Evolutionary conservation across 257 asterid genomes (phyloP).

Genomic region (Solanum lycopersicoides): DNA sequence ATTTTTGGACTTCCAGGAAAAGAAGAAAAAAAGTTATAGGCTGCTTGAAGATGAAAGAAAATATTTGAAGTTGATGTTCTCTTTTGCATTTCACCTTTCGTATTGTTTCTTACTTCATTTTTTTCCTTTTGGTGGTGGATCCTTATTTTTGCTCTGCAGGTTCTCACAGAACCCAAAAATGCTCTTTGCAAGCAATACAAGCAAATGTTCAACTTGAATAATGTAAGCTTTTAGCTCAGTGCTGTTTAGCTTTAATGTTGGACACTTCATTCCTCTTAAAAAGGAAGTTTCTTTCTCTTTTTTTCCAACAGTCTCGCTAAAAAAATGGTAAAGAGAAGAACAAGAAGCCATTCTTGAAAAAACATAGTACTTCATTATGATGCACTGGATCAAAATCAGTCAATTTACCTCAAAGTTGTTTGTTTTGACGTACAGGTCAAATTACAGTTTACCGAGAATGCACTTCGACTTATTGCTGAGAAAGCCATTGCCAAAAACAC

Average conservation of each 20-base stretch:
- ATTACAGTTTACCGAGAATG: slow-evolving; percentile 55
- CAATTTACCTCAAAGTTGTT: neutral
- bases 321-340: neutral
- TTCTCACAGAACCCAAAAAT: slow-evolving; percentile 77
- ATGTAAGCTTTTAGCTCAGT: slow-evolving; percentile 32
- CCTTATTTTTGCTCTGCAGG: slow-evolving; percentile 30
- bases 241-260: neutral
- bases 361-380: neutral
- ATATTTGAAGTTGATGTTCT: neutral
- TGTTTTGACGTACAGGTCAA: slow-evolving; percentile 34
- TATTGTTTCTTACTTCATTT: neutral
- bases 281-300: neutral
- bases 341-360: neutral
- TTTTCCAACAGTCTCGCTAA: neutral
- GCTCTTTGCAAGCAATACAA: slow-evolving; percentile 91
- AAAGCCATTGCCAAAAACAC: slow-evolving; percentile 70
- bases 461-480: slow-evolving; percentile 65
- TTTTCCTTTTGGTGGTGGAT: neutral
- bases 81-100: neutral
- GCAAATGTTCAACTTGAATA: slow-evolving; percentile 75
- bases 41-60: neutral
- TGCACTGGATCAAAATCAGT: neutral
- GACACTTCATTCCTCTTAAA: neutral
- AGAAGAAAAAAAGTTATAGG: neutral
- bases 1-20: neutral